Evolutionary conservation across 441 rosid species (phyloP).

Genomic region (Pelargonium cotyledonis): DNA sequence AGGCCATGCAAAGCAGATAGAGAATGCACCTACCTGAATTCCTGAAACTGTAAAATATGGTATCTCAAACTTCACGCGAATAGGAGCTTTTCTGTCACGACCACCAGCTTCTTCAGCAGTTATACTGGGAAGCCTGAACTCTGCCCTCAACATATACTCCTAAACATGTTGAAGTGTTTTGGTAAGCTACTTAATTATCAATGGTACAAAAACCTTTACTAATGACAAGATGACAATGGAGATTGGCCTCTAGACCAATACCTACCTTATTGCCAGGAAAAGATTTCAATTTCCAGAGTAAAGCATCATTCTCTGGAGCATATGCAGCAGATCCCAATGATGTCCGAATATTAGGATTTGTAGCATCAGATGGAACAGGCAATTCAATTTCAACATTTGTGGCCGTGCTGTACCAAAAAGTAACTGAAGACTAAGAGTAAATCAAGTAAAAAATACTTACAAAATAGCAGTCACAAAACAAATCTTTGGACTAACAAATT

Average conservation of each 20-base stretch:
- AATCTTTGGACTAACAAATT: background rate
- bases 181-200: constrained; percentile 9
- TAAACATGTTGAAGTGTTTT: constrained; percentile 22
- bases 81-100: constrained; percentile 92
- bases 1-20: background rate
- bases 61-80: constrained; percentile 94
- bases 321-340: constrained; percentile 93
- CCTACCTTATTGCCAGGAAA: constrained; percentile 62
- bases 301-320: constrained; percentile 91
- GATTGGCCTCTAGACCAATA: background rate
- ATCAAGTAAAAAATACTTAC: background rate
- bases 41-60: constrained; percentile 97
- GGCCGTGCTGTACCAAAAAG: constrained; percentile 60
- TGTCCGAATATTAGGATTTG: constrained; percentile 81
- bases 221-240: constrained; percentile 17
- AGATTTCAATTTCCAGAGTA: constrained; percentile 80
- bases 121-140: constrained; percentile 90
- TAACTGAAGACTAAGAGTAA: constrained; percentile 7
- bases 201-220: background rate
- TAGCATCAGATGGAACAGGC: constrained; percentile 91
- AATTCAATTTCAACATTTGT: constrained; percentile 53
- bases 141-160: constrained; percentile 98
- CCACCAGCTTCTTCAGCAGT: constrained; percentile 73
- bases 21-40: constrained; percentile 45
- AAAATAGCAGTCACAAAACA: background rate